These are phyloP conservation scores for Neolentinus lepideus DNA, from an alignment of 1,284 basidiomycete genomes.

Conservation along the genomic window DNA sequence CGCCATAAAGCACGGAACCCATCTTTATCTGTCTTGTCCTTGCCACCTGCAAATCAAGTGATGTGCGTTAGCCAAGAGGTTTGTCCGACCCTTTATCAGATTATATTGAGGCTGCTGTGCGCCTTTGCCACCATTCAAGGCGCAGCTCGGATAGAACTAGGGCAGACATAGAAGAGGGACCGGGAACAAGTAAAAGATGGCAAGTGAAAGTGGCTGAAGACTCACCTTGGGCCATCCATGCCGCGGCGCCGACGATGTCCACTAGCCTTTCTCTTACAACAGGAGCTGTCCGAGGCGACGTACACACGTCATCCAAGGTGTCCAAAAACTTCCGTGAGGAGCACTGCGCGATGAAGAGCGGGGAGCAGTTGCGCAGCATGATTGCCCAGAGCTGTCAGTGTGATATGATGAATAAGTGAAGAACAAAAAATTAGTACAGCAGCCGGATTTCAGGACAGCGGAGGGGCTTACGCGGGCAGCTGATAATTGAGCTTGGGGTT, in stretches of 20 bases:
- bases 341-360: constrained; percentile 58
- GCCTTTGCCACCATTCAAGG: too few relatives aligned
- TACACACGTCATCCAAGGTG: constrained; percentile 61
- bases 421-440: too few relatives aligned
- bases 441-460: neutral
- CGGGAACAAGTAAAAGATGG: too few relatives aligned
- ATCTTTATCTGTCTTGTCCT: constrained; percentile 29
- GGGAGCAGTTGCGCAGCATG: constrained; percentile 68
- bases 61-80: neutral
- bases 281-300: constrained; percentile 51
- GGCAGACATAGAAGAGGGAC: too few relatives aligned
- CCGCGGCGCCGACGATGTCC: constrained; percentile 67
- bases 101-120: too few relatives aligned
- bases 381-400: constrained; percentile 71
- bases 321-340: constrained; percentile 72
- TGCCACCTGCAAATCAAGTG: constrained; percentile 19
- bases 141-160: too few relatives aligned
- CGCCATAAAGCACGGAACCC: constrained; percentile 63
- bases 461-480: constrained; percentile 51
- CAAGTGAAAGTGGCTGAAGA: too few relatives aligned
- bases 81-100: too few relatives aligned
- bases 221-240: constrained; percentile 33
- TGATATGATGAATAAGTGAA: too few relatives aligned
- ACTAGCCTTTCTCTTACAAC: constrained; percentile 67
- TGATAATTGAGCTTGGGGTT: constrained; percentile 62